These are phyloP conservation scores for Przewalskia tangutica DNA, from an alignment of 257 asterid genomes.

Conservation along the genomic window DNA sequence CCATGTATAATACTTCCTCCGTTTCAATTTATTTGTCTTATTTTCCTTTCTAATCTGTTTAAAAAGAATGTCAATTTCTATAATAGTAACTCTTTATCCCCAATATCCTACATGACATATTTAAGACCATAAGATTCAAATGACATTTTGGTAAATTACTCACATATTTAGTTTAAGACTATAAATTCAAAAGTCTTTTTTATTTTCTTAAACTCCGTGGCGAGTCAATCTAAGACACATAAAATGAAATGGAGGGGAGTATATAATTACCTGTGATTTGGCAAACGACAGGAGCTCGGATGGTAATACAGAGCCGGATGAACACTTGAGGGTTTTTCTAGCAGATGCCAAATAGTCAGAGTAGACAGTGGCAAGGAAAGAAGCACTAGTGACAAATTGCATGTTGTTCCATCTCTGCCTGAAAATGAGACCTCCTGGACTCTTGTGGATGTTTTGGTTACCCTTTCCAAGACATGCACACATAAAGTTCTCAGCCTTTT, in stretches of 20 bases:
- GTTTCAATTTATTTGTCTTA: background rate
- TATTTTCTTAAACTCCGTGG: background rate
- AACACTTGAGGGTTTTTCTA: constrained; percentile 54
- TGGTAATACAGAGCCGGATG: constrained; percentile 46
- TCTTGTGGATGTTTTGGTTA: constrained; percentile 66
- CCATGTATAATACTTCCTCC: background rate
- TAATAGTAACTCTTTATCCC: background rate
- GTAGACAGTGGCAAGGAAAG: constrained; percentile 78
- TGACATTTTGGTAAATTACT: too few species aligned
- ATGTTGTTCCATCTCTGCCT: constrained; percentile 93
- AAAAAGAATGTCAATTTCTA: background rate
- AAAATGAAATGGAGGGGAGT: too few species aligned
- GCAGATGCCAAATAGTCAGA: constrained; percentile 84
- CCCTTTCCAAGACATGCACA: constrained; percentile 90
- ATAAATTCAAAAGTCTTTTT: background rate
- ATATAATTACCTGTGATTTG: constrained; percentile 59
- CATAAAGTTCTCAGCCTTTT: constrained; percentile 87
- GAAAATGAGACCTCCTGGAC: constrained; percentile 92
- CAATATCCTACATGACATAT: background rate
- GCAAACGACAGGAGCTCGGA: constrained; percentile 67
- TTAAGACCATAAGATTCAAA: too few species aligned
- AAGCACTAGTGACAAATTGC: constrained; percentile 95
- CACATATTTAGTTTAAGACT: background rate
- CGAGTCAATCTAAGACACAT: background rate
- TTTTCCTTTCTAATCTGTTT: background rate